Base-by-base conservation (phyloP, 305 asterid genomes). In the Fraxinus floribunda region DNA sequence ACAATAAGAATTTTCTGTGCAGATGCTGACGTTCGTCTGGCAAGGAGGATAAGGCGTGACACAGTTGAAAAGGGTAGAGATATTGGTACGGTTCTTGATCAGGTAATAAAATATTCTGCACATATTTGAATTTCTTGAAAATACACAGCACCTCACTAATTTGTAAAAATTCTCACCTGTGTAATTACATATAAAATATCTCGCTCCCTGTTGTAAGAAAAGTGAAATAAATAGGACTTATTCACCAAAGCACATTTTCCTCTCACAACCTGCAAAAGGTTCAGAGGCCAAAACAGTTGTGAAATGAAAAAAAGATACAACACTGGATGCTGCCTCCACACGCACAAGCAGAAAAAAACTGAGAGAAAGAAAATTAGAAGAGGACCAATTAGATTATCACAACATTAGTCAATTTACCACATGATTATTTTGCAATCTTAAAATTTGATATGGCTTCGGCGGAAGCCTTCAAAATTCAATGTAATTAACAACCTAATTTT, bases 1-100 rank as follows among this genome's bases (percentile, higher is more conserved):
- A 82, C 85, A 77, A 83, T 84, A 64, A 66, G 80, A 85, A 81
- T 77, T 89, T 84, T 88, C 89, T 82, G 83, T 87, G 93, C 95
- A 97, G 99, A 97, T 93, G 94, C 99, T 88, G 99, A 97, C 92
- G 97, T 96, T 73, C 98, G 98, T 74, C 86, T 94, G 78, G 98
- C 98, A 18, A 90, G 99, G 92, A 93, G 99, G 88, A 94, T 96
- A 83, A 94, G 94, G 85, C 98, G 99, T 26, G 99, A 96, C 87
- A 94, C 97, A n/a, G 97, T 80, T 82, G 98, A 94, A 82, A 96
- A 94, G 90, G 93, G 92, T 76, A 89, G 99, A 88, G 99, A 97
- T 87, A 93, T 97, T 75, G 94, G 91, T 38, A 90, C 49, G 81
- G 93, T 97, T 22, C 97, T 97, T 79, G 99, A 97, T 88, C 99